Conservation (phyloP, 495 filamentous ascomycete genomes). For the Pyrenopolyporus hunteri region DNA sequence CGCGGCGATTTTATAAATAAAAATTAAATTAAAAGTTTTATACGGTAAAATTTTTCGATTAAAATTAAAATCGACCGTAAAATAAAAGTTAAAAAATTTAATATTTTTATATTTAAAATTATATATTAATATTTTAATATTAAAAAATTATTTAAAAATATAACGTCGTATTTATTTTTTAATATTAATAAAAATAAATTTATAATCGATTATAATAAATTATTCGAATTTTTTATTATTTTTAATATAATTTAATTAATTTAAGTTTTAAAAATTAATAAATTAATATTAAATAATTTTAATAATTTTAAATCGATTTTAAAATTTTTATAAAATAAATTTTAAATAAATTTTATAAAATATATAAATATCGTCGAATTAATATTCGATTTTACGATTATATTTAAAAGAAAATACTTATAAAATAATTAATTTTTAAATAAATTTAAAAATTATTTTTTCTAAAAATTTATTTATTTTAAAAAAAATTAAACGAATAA, state of each 20-base stretch:
- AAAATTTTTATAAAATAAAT: not conserved
- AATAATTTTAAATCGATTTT: not conserved
- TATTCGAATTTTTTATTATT: not conserved
- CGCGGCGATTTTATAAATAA: not conserved
- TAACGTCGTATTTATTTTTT: not conserved
- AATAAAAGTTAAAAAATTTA: not conserved
- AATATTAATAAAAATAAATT: not conserved
- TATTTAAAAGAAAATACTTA: too few species aligned
- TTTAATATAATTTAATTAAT: not conserved
- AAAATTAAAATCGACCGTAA: not conserved
- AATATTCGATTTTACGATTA: not conserved
- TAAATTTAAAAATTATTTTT: too few species aligned
- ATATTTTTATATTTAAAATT: not conserved
- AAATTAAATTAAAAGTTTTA: not conserved
- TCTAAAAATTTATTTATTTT: too few species aligned
- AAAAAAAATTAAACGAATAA: too few species aligned
- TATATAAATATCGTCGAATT: not conserved
- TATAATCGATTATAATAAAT: not conserved
- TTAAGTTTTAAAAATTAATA: not conserved
- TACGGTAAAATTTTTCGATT: not conserved
- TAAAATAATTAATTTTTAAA: too few species aligned
- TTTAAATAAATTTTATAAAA: not conserved
- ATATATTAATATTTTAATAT: not conserved
- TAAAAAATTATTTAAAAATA: not conserved
- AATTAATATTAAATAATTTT: not conserved